Conservation (phyloP, 306 rosid genomes). For the Ceratonia siliqua region DNA sequence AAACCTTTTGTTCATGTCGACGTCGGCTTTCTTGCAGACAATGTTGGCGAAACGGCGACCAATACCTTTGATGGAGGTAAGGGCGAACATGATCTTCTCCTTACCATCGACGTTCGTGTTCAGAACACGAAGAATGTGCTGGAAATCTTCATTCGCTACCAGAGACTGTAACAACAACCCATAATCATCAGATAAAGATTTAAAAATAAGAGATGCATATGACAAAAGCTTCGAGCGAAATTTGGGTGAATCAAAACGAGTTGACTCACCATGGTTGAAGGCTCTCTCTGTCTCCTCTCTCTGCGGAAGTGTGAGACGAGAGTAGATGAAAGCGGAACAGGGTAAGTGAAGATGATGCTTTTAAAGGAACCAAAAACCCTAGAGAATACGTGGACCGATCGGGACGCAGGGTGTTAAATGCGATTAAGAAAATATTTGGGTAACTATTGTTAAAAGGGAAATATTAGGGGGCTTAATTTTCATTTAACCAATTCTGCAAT, state of each 20-base stretch:
- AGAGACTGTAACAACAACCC: slow-evolving; percentile 46
- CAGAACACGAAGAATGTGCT: slow-evolving; percentile 70
- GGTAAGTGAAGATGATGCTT: not conserved
- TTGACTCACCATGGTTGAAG: slow-evolving; percentile 43
- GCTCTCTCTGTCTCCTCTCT: slow-evolving; percentile 1
- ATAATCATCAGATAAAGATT: not conserved
- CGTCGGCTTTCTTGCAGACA: slow-evolving; percentile 68
- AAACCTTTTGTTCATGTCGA: slow-evolving; percentile 66
- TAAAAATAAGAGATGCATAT: not conserved
- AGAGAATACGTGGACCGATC: not conserved
- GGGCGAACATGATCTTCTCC: slow-evolving; percentile 67
- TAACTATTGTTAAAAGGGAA: not conserved
- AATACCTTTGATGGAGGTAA: slow-evolving; percentile 72
- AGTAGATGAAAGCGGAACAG: not conserved
- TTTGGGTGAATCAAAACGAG: not conserved
- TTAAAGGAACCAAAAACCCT: slow-evolving; percentile 53
- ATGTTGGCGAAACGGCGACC: slow-evolving; percentile 67
- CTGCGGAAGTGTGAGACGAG: not conserved
- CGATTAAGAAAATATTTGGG: slow-evolving; percentile 12
- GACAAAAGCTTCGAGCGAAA: not conserved
- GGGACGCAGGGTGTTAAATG: not conserved
- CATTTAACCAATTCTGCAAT: not conserved
- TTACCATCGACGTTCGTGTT: slow-evolving; percentile 71
- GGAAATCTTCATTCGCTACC: slow-evolving; percentile 67
- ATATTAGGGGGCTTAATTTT: not conserved